Conservation (phyloP, 2,329 filamentous ascomycete species). For the Myriosclerotinia curreyana region DNA sequence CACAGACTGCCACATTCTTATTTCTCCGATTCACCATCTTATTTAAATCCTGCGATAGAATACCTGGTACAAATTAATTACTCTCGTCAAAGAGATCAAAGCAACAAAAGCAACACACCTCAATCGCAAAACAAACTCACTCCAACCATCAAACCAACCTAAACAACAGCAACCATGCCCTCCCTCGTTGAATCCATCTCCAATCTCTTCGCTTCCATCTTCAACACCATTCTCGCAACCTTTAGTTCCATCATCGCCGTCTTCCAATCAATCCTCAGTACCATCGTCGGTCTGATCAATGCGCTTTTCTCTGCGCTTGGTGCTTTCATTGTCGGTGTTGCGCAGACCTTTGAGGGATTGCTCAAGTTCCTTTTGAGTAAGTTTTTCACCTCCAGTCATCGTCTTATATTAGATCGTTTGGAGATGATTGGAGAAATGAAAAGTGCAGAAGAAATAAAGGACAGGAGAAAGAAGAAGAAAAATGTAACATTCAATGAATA, state of each 20-base stretch:
- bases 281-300: constrained; percentile 31
- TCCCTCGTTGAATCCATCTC: constrained; percentile 33
- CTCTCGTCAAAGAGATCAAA: background rate
- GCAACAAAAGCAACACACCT: background rate
- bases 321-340: constrained; percentile 32
- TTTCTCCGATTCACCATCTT: background rate
- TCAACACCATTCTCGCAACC: constrained; percentile 31
- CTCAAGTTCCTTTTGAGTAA: constrained; percentile 37
- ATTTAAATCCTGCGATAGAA: too few species aligned
- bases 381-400: constrained; percentile 12
- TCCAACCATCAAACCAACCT: background rate
- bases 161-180: constrained; percentile 31
- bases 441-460: too few species aligned
- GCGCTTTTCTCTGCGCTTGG: constrained; percentile 30
- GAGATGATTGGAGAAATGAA: background rate
- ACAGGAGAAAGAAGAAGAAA: background rate
- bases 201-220: constrained; percentile 33
- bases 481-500: background rate
- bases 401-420: background rate
- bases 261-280: constrained; percentile 33
- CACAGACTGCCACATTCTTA: constrained; percentile 7
- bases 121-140: background rate
- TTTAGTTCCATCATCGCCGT: constrained; percentile 35
- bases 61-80: background rate
- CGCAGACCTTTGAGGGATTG: constrained; percentile 36